These are phyloP conservation scores for Litchi chinensis DNA, from an alignment of 345 rosid genomes.

Conservation along the genomic window DNA sequence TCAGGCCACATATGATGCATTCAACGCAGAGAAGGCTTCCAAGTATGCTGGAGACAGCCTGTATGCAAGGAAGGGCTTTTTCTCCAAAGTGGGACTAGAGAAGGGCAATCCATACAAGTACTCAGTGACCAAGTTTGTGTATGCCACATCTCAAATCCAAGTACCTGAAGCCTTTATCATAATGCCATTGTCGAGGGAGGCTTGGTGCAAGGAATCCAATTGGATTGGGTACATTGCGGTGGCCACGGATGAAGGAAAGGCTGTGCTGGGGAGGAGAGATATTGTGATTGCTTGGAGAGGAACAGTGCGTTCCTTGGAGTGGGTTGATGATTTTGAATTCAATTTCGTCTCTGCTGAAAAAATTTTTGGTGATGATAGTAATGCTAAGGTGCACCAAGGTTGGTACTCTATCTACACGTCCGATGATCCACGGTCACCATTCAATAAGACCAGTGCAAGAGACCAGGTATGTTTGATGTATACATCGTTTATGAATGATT, in stretches of 20 bases:
- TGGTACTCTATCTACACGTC: conserved; percentile 91
- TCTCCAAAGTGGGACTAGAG: conserved; percentile 55
- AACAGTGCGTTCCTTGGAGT: conserved; percentile 64
- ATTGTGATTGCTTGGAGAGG: conserved; percentile 92
- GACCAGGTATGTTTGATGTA: conserved; percentile 48
- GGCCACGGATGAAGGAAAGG: conserved; percentile 69
- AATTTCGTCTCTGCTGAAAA: conserved; percentile 50
- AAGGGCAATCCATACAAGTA: conserved; percentile 64
- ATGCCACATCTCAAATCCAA: conserved; percentile 60
- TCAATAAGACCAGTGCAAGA: conserved; percentile 55
- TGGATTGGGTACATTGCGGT: conserved; percentile 91
- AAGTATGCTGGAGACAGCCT: conserved; percentile 65
- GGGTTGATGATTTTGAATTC: conserved; percentile 69
- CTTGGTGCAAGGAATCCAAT: conserved; percentile 83
- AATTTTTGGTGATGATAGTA: conserved; percentile 42
- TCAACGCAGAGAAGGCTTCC: conserved; percentile 57
- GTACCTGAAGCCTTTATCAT: conserved; percentile 73
- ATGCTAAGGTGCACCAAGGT: conserved; percentile 70
- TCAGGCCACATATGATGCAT: conserved; percentile 73
- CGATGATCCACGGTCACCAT: conserved; percentile 62
- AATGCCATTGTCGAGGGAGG: conserved; percentile 66
- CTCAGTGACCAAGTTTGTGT: conserved; percentile 65
- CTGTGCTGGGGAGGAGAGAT: conserved; percentile 72
- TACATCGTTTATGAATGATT: background rate
- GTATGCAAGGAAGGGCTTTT: conserved; percentile 56